These are phyloP conservation scores for Boletus reticuloceps DNA, from an alignment of 768 basidiomycete genomes.

Conservation along the genomic window DNA sequence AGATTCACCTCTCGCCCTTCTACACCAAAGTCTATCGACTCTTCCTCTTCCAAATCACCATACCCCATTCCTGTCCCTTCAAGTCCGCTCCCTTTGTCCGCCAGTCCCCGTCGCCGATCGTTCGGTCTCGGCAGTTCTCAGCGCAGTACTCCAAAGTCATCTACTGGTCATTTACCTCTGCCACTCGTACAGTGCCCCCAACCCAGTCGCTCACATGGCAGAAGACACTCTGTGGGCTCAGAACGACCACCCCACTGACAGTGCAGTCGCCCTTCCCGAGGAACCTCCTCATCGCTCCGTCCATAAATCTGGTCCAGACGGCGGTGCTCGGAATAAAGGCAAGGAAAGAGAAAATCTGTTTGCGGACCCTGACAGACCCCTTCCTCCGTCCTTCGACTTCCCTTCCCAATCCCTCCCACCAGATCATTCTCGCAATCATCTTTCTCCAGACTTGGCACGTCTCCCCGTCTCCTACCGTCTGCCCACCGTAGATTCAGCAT, in stretches of 20 bases:
- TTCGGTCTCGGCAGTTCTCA: slow-evolving; percentile 31
- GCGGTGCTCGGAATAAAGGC: slow-evolving; percentile 22
- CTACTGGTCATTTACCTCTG: slow-evolving; percentile 26
- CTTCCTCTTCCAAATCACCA: slow-evolving; percentile 17
- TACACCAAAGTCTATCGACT: slow-evolving; percentile 27
- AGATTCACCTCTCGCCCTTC: slow-evolving; percentile 29
- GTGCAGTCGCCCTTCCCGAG: slow-evolving; percentile 32
- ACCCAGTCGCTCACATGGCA: slow-evolving; percentile 20
- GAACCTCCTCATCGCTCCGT: slow-evolving; percentile 13
- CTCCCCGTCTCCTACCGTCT: slow-evolving; percentile 12
- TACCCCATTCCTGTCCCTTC: slow-evolving; percentile 29
- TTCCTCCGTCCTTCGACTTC: slow-evolving; percentile 14
- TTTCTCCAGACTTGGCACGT: slow-evolving; percentile 8
- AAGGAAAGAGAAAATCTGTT: slow-evolving; percentile 21
- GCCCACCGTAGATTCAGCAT: slow-evolving; percentile 26
- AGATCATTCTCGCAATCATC: slow-evolving; percentile 14
- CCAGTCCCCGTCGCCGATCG: slow-evolving; percentile 33
- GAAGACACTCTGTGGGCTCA: slow-evolving; percentile 29
- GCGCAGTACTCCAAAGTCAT: slow-evolving; percentile 29
- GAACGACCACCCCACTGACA: slow-evolving; percentile 32
- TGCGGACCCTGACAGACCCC: slow-evolving; percentile 1
- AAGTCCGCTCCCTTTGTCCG: slow-evolving; percentile 30
- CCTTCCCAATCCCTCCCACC: slow-evolving; percentile 23
- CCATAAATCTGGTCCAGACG: slow-evolving; percentile 15
- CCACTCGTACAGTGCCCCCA: slow-evolving; percentile 14